Evolutionary conservation across 345 rosid genomes (phyloP), one percentile per base, ranked within the genome.

Genomic region (Dipteronia dyeriana): DNA sequence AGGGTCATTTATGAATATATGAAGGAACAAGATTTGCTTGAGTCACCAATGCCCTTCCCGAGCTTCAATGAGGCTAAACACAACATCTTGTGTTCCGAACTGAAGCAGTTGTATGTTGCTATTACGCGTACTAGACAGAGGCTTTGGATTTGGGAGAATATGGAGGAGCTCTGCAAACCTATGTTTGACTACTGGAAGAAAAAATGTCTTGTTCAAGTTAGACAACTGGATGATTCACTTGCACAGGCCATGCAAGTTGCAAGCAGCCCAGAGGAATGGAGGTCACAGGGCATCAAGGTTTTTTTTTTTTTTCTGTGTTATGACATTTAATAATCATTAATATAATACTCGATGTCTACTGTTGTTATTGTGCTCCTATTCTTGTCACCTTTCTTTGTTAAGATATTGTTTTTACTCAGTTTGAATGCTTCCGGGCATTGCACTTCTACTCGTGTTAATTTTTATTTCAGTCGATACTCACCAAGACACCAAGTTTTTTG

Each of bases 41-140:
- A 80, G 66, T 63, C 67, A 10, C 16, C 69, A 16, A 51, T 68
- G 45, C 76, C 83, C 13, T 78, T 74, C 68, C 83, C 88, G 25
- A 64, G 22, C 43, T 90, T 88, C 68, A 57, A 75, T 38, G 75
- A 56, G 17, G 79, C 77, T 22, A 86, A 77, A 73, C 91, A 86
- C 75, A 79, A 80, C 62, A 41, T 83, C 64, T 47, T 88, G 61
- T 88, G 87, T 72, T 83, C 89, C 26, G 91, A 90, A 78, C 66
- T 87, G 70, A 87, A 87, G 82, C 88, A 83, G 39, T 68, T 87
- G n/a, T 85, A 87, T 75, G 90, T 83, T 22, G 89, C 90, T 4
- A 84, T 88, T 53, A 87, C 94, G 31, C 86, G 87, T 3, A 88
- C 91, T 9, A 76, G 84, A 75, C 90, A 87, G 68, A 81, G 94